Evolutionary conservation across 441 rosid genomes (phyloP).

Genomic region (Brassica balearica): DNA sequence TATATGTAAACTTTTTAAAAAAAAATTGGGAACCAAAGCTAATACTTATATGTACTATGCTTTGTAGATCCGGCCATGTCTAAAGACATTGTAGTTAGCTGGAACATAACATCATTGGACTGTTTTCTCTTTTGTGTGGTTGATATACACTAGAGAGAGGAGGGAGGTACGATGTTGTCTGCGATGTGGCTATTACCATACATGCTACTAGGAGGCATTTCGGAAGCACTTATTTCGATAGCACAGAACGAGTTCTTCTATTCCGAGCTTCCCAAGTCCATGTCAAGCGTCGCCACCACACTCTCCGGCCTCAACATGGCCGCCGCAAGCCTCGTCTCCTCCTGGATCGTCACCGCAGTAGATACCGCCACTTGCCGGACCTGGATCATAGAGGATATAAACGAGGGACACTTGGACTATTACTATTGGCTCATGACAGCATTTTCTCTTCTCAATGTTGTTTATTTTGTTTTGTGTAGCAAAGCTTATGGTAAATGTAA

Average conservation of each 20-base stretch:
- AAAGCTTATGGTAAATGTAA: constrained; percentile 51
- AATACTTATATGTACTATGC: too few relatives aligned
- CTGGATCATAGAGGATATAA: constrained; percentile 52
- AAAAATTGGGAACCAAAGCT: too few relatives aligned
- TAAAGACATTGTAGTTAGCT: too few relatives aligned
- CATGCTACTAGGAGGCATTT: constrained; percentile 49
- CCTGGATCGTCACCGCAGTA: constrained; percentile 38
- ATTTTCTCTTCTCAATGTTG: constrained; percentile 45
- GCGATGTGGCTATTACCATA: constrained; percentile 63
- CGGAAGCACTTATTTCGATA: constrained; percentile 53
- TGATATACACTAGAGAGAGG: constrained; percentile 25
- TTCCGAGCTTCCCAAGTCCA: constrained; percentile 60
- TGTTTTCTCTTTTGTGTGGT: constrained; percentile 2
- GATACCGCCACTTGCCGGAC: constrained; percentile 43
- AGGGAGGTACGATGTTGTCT: constrained; percentile 46
- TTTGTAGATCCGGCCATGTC: too few relatives aligned
- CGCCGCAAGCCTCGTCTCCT: constrained; percentile 46
- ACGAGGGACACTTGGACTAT: constrained; percentile 56
- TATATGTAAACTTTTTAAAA: too few relatives aligned
- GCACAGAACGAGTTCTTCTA: constrained; percentile 64
- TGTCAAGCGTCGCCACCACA: constrained; percentile 62
- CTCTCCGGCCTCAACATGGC: constrained; percentile 44
- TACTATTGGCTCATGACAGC: constrained; percentile 51
- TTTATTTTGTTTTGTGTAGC: constrained; percentile 48
- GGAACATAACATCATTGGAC: too few relatives aligned